phyloP scores from a whole-genome alignment of 306 rosid genomes.

The Vigna radiata region DNA sequence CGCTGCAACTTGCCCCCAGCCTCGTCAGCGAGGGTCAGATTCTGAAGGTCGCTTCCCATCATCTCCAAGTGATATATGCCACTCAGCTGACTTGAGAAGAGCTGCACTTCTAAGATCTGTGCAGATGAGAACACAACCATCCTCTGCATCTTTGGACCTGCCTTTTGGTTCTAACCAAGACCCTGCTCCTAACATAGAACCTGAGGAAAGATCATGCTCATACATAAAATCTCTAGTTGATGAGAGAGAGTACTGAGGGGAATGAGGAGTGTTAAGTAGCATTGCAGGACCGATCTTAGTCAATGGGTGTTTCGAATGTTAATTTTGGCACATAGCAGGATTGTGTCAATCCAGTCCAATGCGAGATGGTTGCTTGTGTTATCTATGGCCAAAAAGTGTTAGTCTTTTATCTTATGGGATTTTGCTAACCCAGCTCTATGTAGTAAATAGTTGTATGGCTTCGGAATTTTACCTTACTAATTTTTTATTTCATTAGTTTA shows the following conservation, averaged over 20 bases:
- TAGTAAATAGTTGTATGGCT: constrained; percentile 3
- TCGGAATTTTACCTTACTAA: neutral
- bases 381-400: neutral
- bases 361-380: constrained; percentile 20
- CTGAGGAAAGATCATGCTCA: constrained; percentile 73
- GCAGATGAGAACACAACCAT: constrained; percentile 90
- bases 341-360: neutral
- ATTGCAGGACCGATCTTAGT: constrained; percentile 54
- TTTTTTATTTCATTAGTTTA: neutral
- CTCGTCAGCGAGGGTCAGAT: constrained; percentile 92
- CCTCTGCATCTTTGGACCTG: constrained; percentile 64
- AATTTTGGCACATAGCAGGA: constrained; percentile 26
- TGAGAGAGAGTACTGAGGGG: constrained; percentile 68
- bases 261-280: too few species aligned
- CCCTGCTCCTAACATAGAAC: constrained; percentile 64
- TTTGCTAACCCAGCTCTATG: neutral
- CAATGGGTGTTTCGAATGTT: constrained; percentile 49
- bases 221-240: constrained; percentile 75
- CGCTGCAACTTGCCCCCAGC: constrained; percentile 60
- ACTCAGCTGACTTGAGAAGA: constrained; percentile 95
- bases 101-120: constrained; percentile 97
- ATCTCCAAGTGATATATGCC: constrained; percentile 98
- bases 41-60: constrained; percentile 98
- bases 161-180: constrained; percentile 72
- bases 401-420: neutral